These are phyloP conservation scores for Arthonia radiata DNA, from an alignment of 495 filamentous ascomycete genomes.

Conservation along the genomic window DNA sequence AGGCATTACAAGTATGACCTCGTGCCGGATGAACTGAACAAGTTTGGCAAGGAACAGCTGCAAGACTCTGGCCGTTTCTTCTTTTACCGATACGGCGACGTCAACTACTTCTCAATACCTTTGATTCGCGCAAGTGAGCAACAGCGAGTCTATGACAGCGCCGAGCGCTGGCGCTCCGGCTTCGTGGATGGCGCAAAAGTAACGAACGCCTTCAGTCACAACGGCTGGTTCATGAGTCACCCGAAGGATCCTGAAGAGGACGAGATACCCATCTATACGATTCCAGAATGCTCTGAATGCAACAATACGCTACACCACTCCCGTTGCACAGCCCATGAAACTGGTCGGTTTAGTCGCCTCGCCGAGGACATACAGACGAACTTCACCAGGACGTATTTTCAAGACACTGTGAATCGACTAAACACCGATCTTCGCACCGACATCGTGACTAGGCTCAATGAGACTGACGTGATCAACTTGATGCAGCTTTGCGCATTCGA, in stretches of 20 bases:
- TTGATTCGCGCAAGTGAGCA: conserved; percentile 51
- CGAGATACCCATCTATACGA: conserved; percentile 39
- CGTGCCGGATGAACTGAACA: conserved; percentile 48
- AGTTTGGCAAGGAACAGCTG: conserved; percentile 48
- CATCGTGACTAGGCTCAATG: conserved; percentile 29
- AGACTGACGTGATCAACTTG: conserved; percentile 32
- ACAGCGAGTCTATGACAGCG: conserved; percentile 47
- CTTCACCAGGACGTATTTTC: conserved; percentile 32
- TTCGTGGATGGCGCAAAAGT: conserved; percentile 35
- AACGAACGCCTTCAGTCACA: conserved; percentile 9
- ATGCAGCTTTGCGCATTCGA: conserved; percentile 77
- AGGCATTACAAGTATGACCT: conserved; percentile 43
- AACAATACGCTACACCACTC: conserved; percentile 63
- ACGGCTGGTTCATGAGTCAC: no score
- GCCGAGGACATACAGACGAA: conserved; percentile 21
- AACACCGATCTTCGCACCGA: conserved; percentile 34
- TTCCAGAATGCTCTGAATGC: conserved; percentile 31
- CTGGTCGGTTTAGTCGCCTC: conserved; percentile 18
- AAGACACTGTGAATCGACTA: conserved; percentile 33
- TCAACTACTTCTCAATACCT: conserved; percentile 28
- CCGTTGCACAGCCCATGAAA: conserved; percentile 38
- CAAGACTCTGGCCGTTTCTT: conserved; percentile 47
- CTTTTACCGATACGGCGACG: conserved; percentile 38
- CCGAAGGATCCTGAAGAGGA: no score
- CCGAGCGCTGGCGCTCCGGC: conserved; percentile 43